Evolutionary conservation across 1,284 basidiomycete genomes (phyloP), one percentile per base, ranked within the genome.

Genomic region (Omphalotus olearius): DNA sequence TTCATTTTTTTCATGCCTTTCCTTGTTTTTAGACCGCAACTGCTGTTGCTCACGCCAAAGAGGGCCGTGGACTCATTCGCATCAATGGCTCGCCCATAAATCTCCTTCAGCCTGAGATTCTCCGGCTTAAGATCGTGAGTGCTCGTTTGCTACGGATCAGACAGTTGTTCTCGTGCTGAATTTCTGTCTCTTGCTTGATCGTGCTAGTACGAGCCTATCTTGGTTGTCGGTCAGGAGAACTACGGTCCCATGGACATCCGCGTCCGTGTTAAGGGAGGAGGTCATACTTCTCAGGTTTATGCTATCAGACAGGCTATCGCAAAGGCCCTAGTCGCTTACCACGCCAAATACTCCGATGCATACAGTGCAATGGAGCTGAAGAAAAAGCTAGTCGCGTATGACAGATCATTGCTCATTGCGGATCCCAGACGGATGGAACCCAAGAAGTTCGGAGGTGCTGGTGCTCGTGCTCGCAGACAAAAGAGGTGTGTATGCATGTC

Each of bases 371-470:
- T 98, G 73, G 93, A 95, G 74, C 72, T 98, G 72, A 96, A 96
- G 84, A 97, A 97, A 83, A 91, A 91, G 71, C 76, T 97, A 61
- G 90, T 97, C 56, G 85, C 92, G 23, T 98, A 98, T 72, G 94
- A 98, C 81, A 82, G 97, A 67, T 88, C 91, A 52, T 79, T 98
- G 57, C 78, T 99, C 68, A 97, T 99, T 65, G 94, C 97, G 61
- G 97, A 99, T 78, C 97, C 97, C 64, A 88, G 95, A 75, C 89
- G 95, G 78, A 92, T 91, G 88, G 96, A 99, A 76, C 96, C 96
- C 66, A 98, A 98, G 89, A 99, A 98, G 77, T 96, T 98, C 70
- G 93, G 93, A 83, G 93, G 93, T 79, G 80, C 78, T 69, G 93
- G 93, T 88, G 93, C 93, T 61, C 91, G 93, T 83, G 91, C 92